These are phyloP conservation scores for Penicillium palitans DNA, from an alignment of 2,329 filamentous ascomycete genomes.

Conservation along the genomic window DNA sequence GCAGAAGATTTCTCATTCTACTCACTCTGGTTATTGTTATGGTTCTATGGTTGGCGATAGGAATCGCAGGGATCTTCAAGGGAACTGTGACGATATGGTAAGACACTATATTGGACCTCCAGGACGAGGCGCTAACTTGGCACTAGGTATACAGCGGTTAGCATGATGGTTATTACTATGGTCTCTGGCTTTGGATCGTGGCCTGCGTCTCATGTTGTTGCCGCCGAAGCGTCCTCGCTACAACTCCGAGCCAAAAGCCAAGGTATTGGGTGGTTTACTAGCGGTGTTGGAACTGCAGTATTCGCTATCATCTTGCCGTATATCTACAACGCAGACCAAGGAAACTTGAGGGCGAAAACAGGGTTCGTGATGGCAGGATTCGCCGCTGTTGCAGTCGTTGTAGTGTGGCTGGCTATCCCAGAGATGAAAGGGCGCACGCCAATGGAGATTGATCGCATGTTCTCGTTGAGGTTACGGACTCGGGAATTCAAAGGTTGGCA, in stretches of 20 bases:
- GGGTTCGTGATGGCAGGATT: constrained; percentile 24
- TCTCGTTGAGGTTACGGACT: constrained; percentile 22
- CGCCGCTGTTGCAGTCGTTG: constrained; percentile 17
- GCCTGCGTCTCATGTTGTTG: constrained; percentile 37
- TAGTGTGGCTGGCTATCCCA: constrained; percentile 50
- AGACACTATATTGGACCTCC: not conserved
- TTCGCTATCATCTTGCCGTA: constrained; percentile 52
- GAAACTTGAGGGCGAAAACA: constrained; percentile 19
- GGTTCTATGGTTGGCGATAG: constrained; percentile 46
- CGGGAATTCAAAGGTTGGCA: constrained; percentile 17
- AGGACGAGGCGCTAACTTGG: not conserved
- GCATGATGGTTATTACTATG: constrained; percentile 48
- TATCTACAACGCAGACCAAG: constrained; percentile 40
- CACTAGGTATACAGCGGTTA: constrained; percentile 39
- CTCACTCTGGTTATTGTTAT: constrained; percentile 33
- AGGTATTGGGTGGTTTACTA: constrained; percentile 44
- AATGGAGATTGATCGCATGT: constrained; percentile 49
- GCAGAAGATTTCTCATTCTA: constrained; percentile 43
- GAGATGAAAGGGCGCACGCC: constrained; percentile 53
- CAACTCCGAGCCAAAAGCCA: constrained; percentile 37
- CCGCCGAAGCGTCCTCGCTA: constrained; percentile 32
- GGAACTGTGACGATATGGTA: constrained; percentile 42
- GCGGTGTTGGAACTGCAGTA: constrained; percentile 40
- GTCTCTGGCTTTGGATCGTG: constrained; percentile 35
- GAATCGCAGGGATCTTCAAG: constrained; percentile 47